phyloP scores from a whole-genome alignment of 768 basidiomycete species.

The Ramaria sp. region DNA sequence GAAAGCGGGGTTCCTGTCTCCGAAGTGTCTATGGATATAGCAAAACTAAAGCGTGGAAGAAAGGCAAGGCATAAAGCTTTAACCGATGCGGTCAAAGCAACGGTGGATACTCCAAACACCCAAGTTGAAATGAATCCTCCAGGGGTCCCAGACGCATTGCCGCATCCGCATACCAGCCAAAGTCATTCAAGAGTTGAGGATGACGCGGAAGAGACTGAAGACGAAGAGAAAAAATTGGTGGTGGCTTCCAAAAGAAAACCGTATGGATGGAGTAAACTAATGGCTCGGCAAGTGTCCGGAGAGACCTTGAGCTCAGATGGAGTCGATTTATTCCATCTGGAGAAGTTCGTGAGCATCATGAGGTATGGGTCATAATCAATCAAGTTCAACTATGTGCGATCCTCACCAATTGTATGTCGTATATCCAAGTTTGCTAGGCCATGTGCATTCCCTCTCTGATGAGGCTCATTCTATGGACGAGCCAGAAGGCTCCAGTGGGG shows the following conservation, averaged over 20 bases:
- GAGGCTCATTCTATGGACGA: neutral
- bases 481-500: too few relatives aligned
- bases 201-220: neutral
- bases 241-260: neutral
- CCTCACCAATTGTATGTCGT: neutral
- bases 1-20: neutral
- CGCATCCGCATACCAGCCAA: neutral
- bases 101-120: neutral
- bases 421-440: neutral
- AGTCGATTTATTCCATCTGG: constrained; percentile 6
- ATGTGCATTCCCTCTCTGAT: neutral
- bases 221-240: neutral
- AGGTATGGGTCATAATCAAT: neutral
- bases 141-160: neutral
- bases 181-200: neutral
- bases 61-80: neutral
- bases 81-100: neutral
- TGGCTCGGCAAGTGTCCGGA: neutral
- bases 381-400: too few relatives aligned
- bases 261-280: neutral
- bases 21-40: neutral
- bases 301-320: neutral
- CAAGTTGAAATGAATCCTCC: neutral
- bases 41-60: constrained; percentile 3
- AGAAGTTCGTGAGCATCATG: neutral